Percentiles rank a stretch among this genome's conserved stretches.
phyloP scores from a whole-genome alignment of 2,329 filamentous ascomycete genomes.

The Blastomyces silverae region DNA sequence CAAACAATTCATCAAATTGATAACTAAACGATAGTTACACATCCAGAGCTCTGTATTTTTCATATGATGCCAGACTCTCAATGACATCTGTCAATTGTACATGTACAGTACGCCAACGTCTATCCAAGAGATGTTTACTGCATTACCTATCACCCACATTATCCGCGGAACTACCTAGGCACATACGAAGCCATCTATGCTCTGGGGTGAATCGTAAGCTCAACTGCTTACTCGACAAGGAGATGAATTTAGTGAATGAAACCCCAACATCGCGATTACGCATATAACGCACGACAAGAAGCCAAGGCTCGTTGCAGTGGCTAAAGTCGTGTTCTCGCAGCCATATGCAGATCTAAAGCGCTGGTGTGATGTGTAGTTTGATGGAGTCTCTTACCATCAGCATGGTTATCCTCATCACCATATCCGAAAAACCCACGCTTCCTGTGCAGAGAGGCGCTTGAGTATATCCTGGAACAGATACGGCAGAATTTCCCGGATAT shows the following conservation, averaged over 20 bases:
- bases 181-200: not conserved
- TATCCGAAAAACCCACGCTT: not conserved
- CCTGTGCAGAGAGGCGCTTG: not conserved
- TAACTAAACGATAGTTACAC: no score
- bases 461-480: not conserved
- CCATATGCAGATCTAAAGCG: not conserved
- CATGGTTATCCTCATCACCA: not conserved
- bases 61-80: slow-evolving; percentile 7
- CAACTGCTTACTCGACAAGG: not conserved
- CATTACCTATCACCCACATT: not conserved
- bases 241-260: not conserved
- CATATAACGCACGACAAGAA: not conserved
- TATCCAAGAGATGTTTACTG: no score
- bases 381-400: not conserved
- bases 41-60: slow-evolving; percentile 5
- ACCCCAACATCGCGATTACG: not conserved
- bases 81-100: no score
- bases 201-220: not conserved
- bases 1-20: not conserved
- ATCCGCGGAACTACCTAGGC: not conserved
- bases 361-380: not conserved
- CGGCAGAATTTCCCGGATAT: not conserved
- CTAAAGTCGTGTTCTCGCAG: not conserved
- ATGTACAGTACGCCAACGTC: not conserved
- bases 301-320: not conserved